Conservation (phyloP, 495 filamentous ascomycete genomes). For the Parathielavia appendiculata region DNA sequence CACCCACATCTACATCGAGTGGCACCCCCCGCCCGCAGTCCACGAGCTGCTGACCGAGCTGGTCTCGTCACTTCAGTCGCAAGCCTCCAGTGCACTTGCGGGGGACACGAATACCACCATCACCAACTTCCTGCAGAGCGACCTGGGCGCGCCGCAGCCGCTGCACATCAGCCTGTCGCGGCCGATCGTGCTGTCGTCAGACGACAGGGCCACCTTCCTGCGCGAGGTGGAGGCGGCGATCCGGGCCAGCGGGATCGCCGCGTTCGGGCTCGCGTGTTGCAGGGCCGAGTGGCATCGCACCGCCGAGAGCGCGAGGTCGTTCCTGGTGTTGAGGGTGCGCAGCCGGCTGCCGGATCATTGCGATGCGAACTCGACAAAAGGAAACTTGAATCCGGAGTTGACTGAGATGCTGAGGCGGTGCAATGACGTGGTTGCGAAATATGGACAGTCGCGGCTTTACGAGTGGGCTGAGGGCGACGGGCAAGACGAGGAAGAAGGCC, state of each 20-base stretch:
- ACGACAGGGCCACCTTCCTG: constrained; percentile 60
- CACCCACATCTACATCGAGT: constrained; percentile 88
- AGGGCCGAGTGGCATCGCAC: constrained; percentile 42
- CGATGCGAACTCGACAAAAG: neutral
- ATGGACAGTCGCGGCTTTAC: constrained; percentile 73
- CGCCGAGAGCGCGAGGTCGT: constrained; percentile 72
- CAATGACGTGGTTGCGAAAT: constrained; percentile 55
- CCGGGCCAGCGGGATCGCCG: constrained; percentile 23
- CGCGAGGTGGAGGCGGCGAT: constrained; percentile 37
- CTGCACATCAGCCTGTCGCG: constrained; percentile 87
- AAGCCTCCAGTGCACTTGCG: neutral
- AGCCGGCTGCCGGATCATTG: neutral
- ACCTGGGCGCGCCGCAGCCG: constrained; percentile 71
- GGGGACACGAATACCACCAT: no score
- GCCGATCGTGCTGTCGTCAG: constrained; percentile 60
- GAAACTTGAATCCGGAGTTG: constrained; percentile 44
- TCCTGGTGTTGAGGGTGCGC: constrained; percentile 65
- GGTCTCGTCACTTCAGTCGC: constrained; percentile 39
- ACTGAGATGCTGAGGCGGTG: constrained; percentile 57
- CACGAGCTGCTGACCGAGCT: constrained; percentile 49
- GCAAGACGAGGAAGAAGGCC: neutral
- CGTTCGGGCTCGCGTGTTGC: constrained; percentile 33
- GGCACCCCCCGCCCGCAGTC: constrained; percentile 62
- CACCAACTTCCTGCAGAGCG: constrained; percentile 64
- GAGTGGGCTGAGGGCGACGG: constrained; percentile 25